phyloP scores from a whole-genome alignment of 805 yeast species.

The Yamadazyma sp. region DNA sequence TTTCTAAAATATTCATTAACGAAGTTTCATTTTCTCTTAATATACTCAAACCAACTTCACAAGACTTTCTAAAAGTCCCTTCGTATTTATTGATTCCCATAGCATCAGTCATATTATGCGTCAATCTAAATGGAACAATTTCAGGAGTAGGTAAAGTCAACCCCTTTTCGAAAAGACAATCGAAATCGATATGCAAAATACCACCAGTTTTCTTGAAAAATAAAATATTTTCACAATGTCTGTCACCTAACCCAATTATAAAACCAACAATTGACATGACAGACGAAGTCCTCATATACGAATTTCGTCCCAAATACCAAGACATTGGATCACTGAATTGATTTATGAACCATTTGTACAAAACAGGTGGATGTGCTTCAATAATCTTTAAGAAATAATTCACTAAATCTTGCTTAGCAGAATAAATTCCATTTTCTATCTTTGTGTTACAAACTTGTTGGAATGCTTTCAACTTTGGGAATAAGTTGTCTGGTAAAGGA shows the following conservation, averaged over 20 bases:
- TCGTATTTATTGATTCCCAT: constrained; percentile 87
- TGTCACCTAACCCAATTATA: constrained; percentile 89
- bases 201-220: constrained; percentile 72
- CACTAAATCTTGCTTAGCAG: constrained; percentile 18
- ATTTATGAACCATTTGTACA: constrained; percentile 85
- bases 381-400: constrained; percentile 24
- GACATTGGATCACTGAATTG: constrained; percentile 83
- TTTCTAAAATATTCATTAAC: constrained; percentile 85
- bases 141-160: constrained; percentile 77
- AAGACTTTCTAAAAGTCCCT: constrained; percentile 80
- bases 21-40: constrained; percentile 78
- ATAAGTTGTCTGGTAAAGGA: constrained; percentile 23
- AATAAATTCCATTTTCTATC: constrained; percentile 6
- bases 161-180: constrained; percentile 90
- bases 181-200: constrained; percentile 92
- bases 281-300: constrained; percentile 76
- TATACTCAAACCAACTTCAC: constrained; percentile 77
- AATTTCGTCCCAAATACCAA: constrained; percentile 80
- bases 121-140: constrained; percentile 87
- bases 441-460: constrained; percentile 22
- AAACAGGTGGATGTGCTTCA: constrained; percentile 57
- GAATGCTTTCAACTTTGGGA: constrained; percentile 28
- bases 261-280: constrained; percentile 98
- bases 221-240: constrained; percentile 91
- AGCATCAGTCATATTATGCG: constrained; percentile 89